Evolutionary conservation across 106 monocot genomes (phyloP), one percentile per base, ranked within the genome.

Genomic region (Posidonia australis): DNA sequence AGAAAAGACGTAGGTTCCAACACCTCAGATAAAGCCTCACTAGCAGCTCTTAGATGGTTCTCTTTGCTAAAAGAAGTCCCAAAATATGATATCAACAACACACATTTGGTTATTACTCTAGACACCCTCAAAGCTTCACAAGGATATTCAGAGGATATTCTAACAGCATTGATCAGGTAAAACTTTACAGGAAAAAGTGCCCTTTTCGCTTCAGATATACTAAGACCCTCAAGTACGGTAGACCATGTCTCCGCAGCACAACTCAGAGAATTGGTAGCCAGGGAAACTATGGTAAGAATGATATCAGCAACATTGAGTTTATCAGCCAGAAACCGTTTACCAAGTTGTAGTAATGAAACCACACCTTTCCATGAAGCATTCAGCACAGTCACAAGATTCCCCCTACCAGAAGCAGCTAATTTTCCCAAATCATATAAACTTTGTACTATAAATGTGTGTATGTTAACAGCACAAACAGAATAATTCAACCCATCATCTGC

Each of bases 291-390:
- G 21, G 82, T 79, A 58, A 72, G 18, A 70, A 98, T 78, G 60
- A 98, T 88, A 59, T 83, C 77, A 51, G 70, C 73, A 27, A 85
- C 63, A 27, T 81, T 77, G 51, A 87, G 63, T 64, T 78, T 90
- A 65, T 83, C 82, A 63, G 73, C n/a, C 45, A 85, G 75, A 70
- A 72, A 51, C 20, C 75, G 74, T 98, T 91, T 98, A 48, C 67
- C 77, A 51, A 84, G 75, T 44, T 90, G 87, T 74, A 98, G 77
- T 44, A 98, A 69, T 25, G 78, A 66, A 62, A 98, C 83, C 56
- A 91, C 76, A 53, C 98, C 91, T 81, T 98, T 98, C 98, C 98
- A 98, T 65, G 98, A 98, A 46, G 80, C 46, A 74, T 91, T 91
- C 47, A 98, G 77, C 28, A 98, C 17, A 26, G 81, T 64, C 14